Evolutionary conservation across 805 yeast genomes (phyloP), one percentile per base, ranked within the genome.

Genomic region (Isabelozyma rhagii): DNA sequence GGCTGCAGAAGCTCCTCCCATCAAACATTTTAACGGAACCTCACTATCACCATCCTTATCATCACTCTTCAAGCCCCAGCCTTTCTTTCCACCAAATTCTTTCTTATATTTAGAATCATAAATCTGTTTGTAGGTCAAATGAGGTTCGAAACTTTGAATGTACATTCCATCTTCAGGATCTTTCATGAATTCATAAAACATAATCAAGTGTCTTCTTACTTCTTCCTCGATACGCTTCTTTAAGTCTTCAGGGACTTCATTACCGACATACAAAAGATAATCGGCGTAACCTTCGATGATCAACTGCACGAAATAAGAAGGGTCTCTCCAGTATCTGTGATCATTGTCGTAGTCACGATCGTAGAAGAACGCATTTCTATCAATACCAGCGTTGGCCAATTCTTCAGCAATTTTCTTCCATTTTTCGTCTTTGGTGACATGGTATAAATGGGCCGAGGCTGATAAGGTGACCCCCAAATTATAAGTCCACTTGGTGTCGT

Each of bases 271-370:
- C 55, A 81, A 62, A 57, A 82, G 60, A 63, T 81, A 85, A 61
- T 85, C 89, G 5, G 87, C 86, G 45, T 84, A 68, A 0, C 90
- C 90, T 62, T 83, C 89, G 41, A 83, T 72, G 45, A 85, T 67
- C 54, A 85, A 71, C 61, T 84, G 90, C 48, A 80, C 75, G 61
- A 84, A 85, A 66, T 80, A 82, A 0, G 85, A 75, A 11, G 80
- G 69, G 57, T 84, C 89, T 55, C 85, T 75, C 82, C 87, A 84
- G 66, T 77, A 83, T 47, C 90, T 69, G 56, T 77, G 75, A 9
- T 70, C 74, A 59, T 69, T 64, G 46, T 74, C 78, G 50, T 82
- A 81, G 61, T 85, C 90, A 56, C 89, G 75, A 63, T 84, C 86
- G 55, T 80, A 85, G 51, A 85, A 69, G 29, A 83, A 77, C 13